Evolutionary conservation across 345 rosid genomes (phyloP), one percentile per base, ranked within the genome.

Genomic region (Brassica rapa): DNA sequence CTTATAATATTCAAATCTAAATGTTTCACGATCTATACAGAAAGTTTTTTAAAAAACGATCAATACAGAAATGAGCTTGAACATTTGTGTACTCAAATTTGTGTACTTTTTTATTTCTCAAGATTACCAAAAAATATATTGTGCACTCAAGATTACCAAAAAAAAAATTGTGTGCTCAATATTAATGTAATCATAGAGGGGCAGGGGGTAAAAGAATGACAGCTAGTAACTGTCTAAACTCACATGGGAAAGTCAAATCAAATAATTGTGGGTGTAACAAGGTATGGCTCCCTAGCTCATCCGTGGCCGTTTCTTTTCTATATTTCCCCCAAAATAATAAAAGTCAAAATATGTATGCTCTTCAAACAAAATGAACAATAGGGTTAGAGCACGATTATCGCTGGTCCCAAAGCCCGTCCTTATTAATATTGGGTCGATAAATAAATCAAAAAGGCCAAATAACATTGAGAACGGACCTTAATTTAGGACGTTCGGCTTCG

Each of bases 211-310:
- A 57, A 59, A 72, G 39, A 72, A 59, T 78, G 82, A 72, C 82
- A 79, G 73, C 77, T 79, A 8, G 32, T 72, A 73, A 72, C 73
- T 79, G 77, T 59, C 32, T 56, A 32, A 67, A 67, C 32, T 60
- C 74, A 79, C 82, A 79, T 79, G 82, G 77, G 10, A 68, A 60
- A 73, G 74, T 79, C 82, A 49, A 67, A 79, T 79, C 70, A 73
- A 79, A 79, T 79, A 67, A 79, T 78, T 66, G 60, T 71, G 71
- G 43, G 25, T 35, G 72, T 65, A 14, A 53, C 11, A 66, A 57
- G 69, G 82, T 66, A 79, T 79, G 82, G 78, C 64, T 60, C 16
- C 33, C 35, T 60, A 60, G 64, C 64, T 60, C 64, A 60, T 60
- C 15, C 5, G 12, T 60, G 35, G 64, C 64, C 33, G 5, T 25